Conservation (phyloP, 306 rosid species). For the Sophora flavescens region DNA sequence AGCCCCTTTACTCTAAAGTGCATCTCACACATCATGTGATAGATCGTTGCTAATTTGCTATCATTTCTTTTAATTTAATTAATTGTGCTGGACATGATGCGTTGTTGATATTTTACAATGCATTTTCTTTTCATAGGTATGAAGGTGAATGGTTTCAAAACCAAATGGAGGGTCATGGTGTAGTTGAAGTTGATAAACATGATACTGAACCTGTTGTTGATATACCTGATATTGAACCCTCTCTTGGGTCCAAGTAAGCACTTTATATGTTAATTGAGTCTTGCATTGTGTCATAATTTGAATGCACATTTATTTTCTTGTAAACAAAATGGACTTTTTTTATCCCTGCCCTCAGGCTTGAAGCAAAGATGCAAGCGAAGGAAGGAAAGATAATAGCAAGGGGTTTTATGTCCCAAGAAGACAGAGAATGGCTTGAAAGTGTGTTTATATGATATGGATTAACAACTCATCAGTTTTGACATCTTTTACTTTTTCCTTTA, state of each 20-base stretch:
- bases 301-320: constrained; percentile 33
- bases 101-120: constrained; percentile 31
- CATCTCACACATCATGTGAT: constrained; percentile 40
- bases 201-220: constrained; percentile 89
- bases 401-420: constrained; percentile 86
- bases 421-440: constrained; percentile 79
- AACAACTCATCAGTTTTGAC: too few relatives aligned
- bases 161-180: constrained; percentile 90
- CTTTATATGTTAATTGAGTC: constrained; percentile 27
- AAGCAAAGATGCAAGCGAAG: constrained; percentile 80
- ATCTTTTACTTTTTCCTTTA: too few relatives aligned
- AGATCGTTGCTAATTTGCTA: constrained; percentile 27
- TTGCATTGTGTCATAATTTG: constrained; percentile 32
- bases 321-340: constrained; percentile 46
- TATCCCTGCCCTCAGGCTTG: constrained; percentile 67
- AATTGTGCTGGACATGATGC: constrained; percentile 48
- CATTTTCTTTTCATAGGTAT: constrained; percentile 62
- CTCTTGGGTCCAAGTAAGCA: constrained; percentile 90
- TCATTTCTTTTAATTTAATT: constrained; percentile 26
- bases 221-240: constrained; percentile 86
- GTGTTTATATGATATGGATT: too few relatives aligned
- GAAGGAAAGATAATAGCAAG: constrained; percentile 75
- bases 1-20: constrained; percentile 34
- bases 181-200: constrained; percentile 92
- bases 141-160: constrained; percentile 99